A percentile compares a stretch with the other conserved stretches of the same genome.
These are phyloP conservation scores for Warburgia ugandensis DNA, from an alignment of 164 flowering plant genomes.

Conservation along the genomic window DNA sequence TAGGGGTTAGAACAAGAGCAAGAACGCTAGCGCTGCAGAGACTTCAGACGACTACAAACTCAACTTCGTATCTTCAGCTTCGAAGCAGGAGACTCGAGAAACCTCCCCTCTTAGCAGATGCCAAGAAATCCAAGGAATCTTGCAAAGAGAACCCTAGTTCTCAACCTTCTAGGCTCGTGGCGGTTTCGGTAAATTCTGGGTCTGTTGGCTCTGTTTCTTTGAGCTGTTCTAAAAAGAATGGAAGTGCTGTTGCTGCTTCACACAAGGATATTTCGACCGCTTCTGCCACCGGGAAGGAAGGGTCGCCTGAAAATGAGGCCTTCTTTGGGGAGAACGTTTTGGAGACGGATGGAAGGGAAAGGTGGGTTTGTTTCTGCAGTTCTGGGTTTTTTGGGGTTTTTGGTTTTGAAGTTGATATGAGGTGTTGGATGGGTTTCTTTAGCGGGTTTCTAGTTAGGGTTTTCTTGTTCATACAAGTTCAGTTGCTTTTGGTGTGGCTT, in stretches of 20 bases:
- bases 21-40: slow-evolving; percentile 66
- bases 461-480: too few relatives aligned
- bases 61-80: slow-evolving; percentile 53
- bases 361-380: slow-evolving; percentile 53
- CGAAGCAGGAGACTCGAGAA: slow-evolving; percentile 69
- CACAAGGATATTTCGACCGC: neutral
- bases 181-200: slow-evolving; percentile 18
- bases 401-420: too few relatives aligned
- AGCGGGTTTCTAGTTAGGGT: too few relatives aligned
- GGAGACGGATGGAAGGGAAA: slow-evolving; percentile 51
- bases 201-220: slow-evolving; percentile 19
- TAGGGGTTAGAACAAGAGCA: slow-evolving; percentile 75
- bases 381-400: neutral
- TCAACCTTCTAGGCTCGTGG: slow-evolving; percentile 13
- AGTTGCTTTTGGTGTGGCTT: too few relatives aligned
- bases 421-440: neutral
- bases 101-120: slow-evolving; percentile 13
- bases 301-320: slow-evolving; percentile 20
- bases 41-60: slow-evolving; percentile 16
- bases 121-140: slow-evolving; percentile 10
- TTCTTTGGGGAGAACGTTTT: slow-evolving; percentile 59
- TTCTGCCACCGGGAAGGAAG: neutral
- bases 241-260: slow-evolving; percentile 4
- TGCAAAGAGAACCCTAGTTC: slow-evolving; percentile 15
- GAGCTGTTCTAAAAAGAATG: slow-evolving; percentile 7